These are phyloP conservation scores for Arthrinium phaeospermum DNA, from an alignment of 2,329 filamentous ascomycete species.

Conservation along the genomic window DNA sequence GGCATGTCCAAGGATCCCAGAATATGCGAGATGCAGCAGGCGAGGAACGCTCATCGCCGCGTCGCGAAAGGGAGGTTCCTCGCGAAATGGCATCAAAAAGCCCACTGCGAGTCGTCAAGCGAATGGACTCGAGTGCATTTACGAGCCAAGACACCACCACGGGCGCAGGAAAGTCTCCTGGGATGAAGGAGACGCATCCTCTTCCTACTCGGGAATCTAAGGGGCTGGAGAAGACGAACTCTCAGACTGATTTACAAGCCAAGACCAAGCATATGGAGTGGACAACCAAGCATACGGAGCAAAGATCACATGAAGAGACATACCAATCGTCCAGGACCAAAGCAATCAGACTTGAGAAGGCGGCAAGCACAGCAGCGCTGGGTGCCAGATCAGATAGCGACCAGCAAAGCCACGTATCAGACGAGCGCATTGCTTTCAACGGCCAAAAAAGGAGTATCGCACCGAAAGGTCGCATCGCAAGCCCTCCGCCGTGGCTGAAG, in stretches of 20 bases:
- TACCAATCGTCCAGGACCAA: neutral
- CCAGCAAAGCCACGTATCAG: neutral
- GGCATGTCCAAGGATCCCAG: neutral
- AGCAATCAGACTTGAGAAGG: neutral
- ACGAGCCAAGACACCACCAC: neutral
- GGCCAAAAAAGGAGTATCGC: conserved; percentile 16
- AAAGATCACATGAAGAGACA: neutral
- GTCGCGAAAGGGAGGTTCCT: neutral
- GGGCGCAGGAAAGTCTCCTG: neutral
- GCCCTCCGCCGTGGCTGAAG: conserved; percentile 38
- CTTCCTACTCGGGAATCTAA: neutral
- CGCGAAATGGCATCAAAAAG: neutral
- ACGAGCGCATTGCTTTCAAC: conserved; percentile 15
- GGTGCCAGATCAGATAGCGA: conserved; percentile 4
- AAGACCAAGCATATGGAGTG: neutral
- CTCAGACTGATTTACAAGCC: neutral
- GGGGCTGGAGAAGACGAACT: neutral
- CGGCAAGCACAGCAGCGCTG: neutral
- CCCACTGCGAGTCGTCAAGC: neutral
- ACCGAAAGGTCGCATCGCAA: conserved; percentile 31
- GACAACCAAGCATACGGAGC: neutral
- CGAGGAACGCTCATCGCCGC: neutral
- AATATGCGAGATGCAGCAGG: neutral
- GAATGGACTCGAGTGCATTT: neutral
- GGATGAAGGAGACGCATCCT: neutral